phyloP scores from a whole-genome alignment of 225 moss, liverwort and hornwort species.

The Lunularia cruciata region DNA sequence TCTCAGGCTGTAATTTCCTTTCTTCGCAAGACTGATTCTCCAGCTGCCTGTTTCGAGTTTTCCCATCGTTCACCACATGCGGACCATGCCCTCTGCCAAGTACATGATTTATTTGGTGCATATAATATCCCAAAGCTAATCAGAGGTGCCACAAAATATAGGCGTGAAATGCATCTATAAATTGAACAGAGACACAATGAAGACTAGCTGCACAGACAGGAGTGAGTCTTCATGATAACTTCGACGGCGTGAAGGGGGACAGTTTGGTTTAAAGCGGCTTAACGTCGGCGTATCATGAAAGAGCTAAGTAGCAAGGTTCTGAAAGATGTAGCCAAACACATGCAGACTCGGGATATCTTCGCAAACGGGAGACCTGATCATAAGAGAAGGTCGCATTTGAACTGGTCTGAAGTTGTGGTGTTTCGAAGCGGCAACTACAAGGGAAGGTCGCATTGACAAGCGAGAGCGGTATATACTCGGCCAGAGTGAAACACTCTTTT shows the following conservation, averaged over 20 bases:
- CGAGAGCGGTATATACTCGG: neutral
- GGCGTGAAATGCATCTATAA: neutral
- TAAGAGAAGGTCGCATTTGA: neutral
- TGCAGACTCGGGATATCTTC: neutral
- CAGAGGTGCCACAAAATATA: neutral
- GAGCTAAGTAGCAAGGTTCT: too few relatives aligned
- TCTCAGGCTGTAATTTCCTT: slow-evolving; percentile 10
- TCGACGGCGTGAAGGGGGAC: neutral
- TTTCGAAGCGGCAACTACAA: neutral
- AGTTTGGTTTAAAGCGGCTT: neutral
- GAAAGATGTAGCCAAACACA: neutral
- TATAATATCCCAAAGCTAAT: neutral
- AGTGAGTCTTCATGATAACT: neutral
- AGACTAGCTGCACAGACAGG: neutral
- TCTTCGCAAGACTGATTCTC: slow-evolving; percentile 6
- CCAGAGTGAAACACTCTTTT: neutral
- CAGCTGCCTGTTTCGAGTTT: slow-evolving; percentile 22
- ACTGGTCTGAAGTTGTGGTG: neutral
- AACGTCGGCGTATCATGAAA: neutral
- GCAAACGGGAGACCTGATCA: neutral
- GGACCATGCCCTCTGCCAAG: neutral
- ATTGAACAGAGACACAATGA: neutral
- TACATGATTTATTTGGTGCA: neutral
- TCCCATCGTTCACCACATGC: slow-evolving; percentile 23
- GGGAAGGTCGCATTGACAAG: neutral